Evolutionary conservation across 768 basidiomycete genomes (phyloP), one percentile per base, ranked within the genome.

Genomic region (Lenzites betulinus): DNA sequence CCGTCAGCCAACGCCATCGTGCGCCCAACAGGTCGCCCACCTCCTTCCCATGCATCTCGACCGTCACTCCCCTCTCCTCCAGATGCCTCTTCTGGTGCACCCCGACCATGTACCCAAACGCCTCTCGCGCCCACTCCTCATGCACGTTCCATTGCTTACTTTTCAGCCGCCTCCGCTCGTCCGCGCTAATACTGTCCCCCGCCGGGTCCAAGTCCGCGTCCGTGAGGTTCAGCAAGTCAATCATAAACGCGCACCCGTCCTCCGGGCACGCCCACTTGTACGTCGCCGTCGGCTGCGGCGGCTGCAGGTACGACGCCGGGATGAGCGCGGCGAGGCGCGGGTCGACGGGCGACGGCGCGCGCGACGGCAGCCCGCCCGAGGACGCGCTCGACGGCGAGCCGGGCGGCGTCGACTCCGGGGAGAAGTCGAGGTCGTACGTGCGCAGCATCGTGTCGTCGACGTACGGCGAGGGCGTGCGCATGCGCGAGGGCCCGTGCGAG

Each of bases 361-460:
- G 74, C 1, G 70, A 53, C 52, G 39, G 78, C 72, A 20, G 55
- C 58, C 39, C 22, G 1, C 22, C 60, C 12, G 68, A 51, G 41
- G 64, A 65, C 15, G 71, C 71, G 47, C 54, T 58, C 11, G 78
- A 75, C 43, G 79, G 78, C 1, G 79, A 71, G n/a, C 72, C 76
- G 7, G 78, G 74, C 13, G 72, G 73, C 22, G 81, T 79, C 4
- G 84, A 84, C 7, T 70, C 66, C n/a, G 80, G 79, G 12, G 81
- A 82, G 67, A 87, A 87, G 65, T 88, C 86, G 0, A 82, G 77
- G 66, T 82, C 83, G 62, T 86, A 86, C 8, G 49, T 47, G 35
- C 64, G 61, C 1, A 51, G 49, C 51, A 43, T 42, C 7, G 51
- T 60, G 30, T 56, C 49, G 54, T 59, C 47, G 54, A 49, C 39